Evolutionary conservation across 2,329 filamentous ascomycete genomes (phyloP).

Genomic region (Alternaria sp.): DNA sequence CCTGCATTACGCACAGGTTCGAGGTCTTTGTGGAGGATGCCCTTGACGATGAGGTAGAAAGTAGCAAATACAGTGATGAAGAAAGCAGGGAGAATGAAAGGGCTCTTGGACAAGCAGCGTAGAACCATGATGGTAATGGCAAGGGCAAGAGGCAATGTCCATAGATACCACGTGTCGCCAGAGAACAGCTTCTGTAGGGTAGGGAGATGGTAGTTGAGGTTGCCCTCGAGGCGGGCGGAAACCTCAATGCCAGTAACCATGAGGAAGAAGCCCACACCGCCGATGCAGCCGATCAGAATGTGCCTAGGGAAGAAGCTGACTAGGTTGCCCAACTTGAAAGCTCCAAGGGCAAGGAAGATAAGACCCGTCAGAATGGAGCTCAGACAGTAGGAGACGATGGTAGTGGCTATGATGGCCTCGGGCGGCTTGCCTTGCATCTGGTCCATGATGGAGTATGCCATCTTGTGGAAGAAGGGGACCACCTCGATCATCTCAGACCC

Average conservation of each 20-base stretch:
- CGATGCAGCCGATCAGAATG: slow-evolving; percentile 96
- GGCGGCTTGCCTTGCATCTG: slow-evolving; percentile 81
- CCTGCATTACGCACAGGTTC: slow-evolving; percentile 73
- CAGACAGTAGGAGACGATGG: slow-evolving; percentile 87
- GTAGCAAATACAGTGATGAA: slow-evolving; percentile 79
- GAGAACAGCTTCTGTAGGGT: slow-evolving; percentile 79
- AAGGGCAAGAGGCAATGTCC: slow-evolving; percentile 80
- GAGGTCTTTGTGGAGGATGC: slow-evolving; percentile 72
- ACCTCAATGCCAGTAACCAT: slow-evolving; percentile 92
- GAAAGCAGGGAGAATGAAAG: slow-evolving; percentile 85
- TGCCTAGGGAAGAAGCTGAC: slow-evolving; percentile 97
- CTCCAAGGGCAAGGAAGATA: slow-evolving; percentile 91
- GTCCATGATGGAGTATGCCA: slow-evolving; percentile 87
- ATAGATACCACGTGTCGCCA: slow-evolving; percentile 78
- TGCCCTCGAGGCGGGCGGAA: slow-evolving; percentile 85
- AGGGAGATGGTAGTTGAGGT: slow-evolving; percentile 78
- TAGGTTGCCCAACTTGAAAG: slow-evolving; percentile 85
- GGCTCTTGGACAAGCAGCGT: slow-evolving; percentile 78
- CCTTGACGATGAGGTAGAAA: slow-evolving; percentile 80
- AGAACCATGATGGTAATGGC: slow-evolving; percentile 78
- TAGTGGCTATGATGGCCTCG: slow-evolving; percentile 89
- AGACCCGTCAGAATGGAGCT: slow-evolving; percentile 90
- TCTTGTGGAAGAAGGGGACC: slow-evolving; percentile 98
- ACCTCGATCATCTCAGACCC: slow-evolving; percentile 99
- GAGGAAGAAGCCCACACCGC: slow-evolving; percentile 95